Base-by-base conservation (phyloP, 768 basidiomycete genomes). In the Trametes cubensis region DNA sequence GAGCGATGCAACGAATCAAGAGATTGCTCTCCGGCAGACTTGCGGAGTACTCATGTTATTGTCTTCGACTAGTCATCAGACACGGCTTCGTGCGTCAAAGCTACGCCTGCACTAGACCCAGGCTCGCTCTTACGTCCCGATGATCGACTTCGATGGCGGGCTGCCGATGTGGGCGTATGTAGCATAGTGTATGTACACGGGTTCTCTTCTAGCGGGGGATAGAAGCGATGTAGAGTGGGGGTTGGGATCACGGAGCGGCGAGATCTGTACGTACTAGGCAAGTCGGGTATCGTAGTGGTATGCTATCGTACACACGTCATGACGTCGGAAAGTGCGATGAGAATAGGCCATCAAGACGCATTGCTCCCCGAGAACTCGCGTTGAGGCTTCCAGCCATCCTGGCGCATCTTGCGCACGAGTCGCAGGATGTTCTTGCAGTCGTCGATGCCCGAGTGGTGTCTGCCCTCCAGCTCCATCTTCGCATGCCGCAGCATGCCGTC, bases 361-460 rank as follows among this genome's bases (percentile, higher is more conserved):
- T 14, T 21, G 25, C 21, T 8, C 17, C n/a, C 34, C 21, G 7
- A 4, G 7, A 60, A 42, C 17, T 63, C 62, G 30, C 44, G n/a
- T 25, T 60, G 26, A 8, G 71, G 71, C 34, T 62, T 66, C 72
- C 72, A 73, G 11, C 72, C 72, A 10, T 61, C 61, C 34, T 51
- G 57, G n/a, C 57, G 58, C 66, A 73, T 63, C 53, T 50, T 66
- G 44, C 62, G 62, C 11, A 69, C 64, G 44, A 73, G 68, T 25
- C 69, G 63, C 61, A 72, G 44, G 55, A 73, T 71, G 55, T 73
- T 73, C 61, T 50, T 69, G 61, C 72, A 73, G 60, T 73, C 72
- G 52, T 73, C 72, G 38, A 73, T 73, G 3, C 72, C 72, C 25
- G 71, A 72, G 34, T 73, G 72, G 39, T 73, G 70, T 42, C 70